Base-by-base conservation (phyloP, 129 eudicot genomes). In the Scalesia atractyloides region DNA sequence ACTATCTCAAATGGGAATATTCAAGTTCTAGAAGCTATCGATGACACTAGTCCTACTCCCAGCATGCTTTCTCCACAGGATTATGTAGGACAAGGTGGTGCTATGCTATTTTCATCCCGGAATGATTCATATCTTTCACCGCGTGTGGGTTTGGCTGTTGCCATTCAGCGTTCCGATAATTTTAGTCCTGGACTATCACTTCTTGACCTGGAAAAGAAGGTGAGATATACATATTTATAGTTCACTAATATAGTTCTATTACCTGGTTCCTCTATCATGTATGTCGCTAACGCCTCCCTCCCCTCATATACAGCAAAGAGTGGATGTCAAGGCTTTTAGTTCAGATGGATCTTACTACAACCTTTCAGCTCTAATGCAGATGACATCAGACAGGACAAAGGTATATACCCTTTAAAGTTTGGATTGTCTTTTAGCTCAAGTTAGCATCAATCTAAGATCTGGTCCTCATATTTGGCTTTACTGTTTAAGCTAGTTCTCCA, bases 41-140 rank as follows among this genome's bases (percentile, higher is more conserved):
- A 90, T 64, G 99, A 95, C 79, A 84, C 94, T 68, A 83, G 96
- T 84, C 91, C 96, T 69, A 86, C 73, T 67, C 96, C 99, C 17
- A 86, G 95, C 80, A 95, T 95, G 99, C 89, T 95, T 73, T 95
- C 99, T 68, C 99, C 97, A 54, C 99, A 95, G 81, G 97, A 95
- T 65, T 95, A 95, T 76, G 85, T 95, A 64, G 99, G 99, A 43
- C 94, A 86, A 64, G 97, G 99, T 41, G 97, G 96, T 17, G 93
- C 82, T 71, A 78, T 69, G 79, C 79, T 95, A 57, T 95, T 95
- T 67, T 91, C 99, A 47, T 84, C 97, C 13, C 88, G 94, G 33
- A 95, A 88, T 74, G 99, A 95, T 65, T 66, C 90, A 6, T 95
- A 88, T 81, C 82, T 95, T 54, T 95, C 99, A 65, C 94, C 97